Evolutionary conservation across 2,329 filamentous ascomycete species (phyloP).

Genomic region (Fusarium sp.): DNA sequence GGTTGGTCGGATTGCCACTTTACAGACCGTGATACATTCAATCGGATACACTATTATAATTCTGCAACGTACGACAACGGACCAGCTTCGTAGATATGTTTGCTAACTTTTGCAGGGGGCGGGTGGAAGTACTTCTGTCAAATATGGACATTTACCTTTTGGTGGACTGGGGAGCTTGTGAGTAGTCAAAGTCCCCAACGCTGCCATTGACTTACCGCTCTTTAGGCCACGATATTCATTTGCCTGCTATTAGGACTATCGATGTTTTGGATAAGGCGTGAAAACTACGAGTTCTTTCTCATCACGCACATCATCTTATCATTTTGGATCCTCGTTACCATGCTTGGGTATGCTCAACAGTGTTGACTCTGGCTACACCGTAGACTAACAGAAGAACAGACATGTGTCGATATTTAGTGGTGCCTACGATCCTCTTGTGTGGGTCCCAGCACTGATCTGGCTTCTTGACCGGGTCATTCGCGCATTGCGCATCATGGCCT

Average conservation of each 20-base stretch:
- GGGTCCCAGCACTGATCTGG: not conserved
- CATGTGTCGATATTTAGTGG: constrained; percentile 62
- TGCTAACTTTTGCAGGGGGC: constrained; percentile 45
- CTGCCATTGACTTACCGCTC: not conserved
- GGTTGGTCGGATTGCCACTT: constrained; percentile 68
- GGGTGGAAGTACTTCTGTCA: constrained; percentile 47
- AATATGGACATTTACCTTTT: constrained; percentile 54
- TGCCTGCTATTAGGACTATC: constrained; percentile 57
- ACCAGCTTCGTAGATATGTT: constrained; percentile 39
- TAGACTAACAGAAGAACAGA: constrained; percentile 33
- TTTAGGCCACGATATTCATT: constrained; percentile 55
- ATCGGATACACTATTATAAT: constrained; percentile 62
- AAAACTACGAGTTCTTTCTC: constrained; percentile 62
- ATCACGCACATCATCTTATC: constrained; percentile 61
- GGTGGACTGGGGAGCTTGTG: constrained; percentile 59
- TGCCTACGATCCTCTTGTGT: constrained; percentile 51
- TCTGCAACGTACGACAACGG: not conserved
- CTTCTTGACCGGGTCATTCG: not conserved
- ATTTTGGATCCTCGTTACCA: constrained; percentile 57
- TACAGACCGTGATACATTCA: constrained; percentile 71
- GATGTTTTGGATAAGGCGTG: constrained; percentile 59
- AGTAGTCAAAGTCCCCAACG: not conserved
- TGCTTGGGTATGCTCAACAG: constrained; percentile 56
- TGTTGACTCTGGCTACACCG: rapidly evolving
- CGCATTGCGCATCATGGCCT: not conserved